A percentile compares a stretch with the other conserved stretches of the same genome.
Conservation (phyloP, 805 yeast species). For the Cyberlindnera lachancei region DNA sequence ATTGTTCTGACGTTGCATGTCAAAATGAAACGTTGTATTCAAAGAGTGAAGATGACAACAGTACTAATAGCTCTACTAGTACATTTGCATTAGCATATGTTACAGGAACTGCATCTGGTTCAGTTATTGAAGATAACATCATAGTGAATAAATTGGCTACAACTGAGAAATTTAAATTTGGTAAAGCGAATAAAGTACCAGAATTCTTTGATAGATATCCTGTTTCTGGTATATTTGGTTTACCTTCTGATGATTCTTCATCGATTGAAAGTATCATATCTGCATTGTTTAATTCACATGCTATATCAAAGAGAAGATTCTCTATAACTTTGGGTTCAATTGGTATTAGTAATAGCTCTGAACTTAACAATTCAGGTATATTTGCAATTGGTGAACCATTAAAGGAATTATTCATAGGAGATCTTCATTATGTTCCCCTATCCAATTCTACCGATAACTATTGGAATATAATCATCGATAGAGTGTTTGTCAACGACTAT, state of each 20-base stretch:
- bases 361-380: constrained; percentile 29
- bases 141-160: constrained; percentile 26
- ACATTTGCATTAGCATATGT: constrained; percentile 45
- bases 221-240: constrained; percentile 55
- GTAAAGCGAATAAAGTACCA: constrained; percentile 47
- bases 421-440: constrained; percentile 33
- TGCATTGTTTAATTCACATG: constrained; percentile 28
- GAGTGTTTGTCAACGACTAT: constrained; percentile 28
- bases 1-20: constrained; percentile 42
- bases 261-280: constrained; percentile 33
- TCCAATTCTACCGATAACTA: constrained; percentile 29
- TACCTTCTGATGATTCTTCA: constrained; percentile 38
- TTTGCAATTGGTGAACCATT: constrained; percentile 36
- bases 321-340: constrained; percentile 36
- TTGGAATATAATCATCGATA: constrained; percentile 44
- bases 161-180: constrained; percentile 38
- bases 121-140: constrained; percentile 30
- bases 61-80: constrained; percentile 14
- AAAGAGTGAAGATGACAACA: constrained; percentile 7
- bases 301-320: constrained; percentile 32
- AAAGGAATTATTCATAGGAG: constrained; percentile 31
- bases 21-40: constrained; percentile 25
- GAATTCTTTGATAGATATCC: constrained; percentile 42
- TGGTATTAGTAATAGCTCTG: constrained; percentile 16
- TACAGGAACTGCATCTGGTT: constrained; percentile 47